Evolutionary conservation across 495 filamentous ascomycete genomes (phyloP), one percentile per base, ranked within the genome.

Genomic region (Hypomontagnella submonticulosa): DNA sequence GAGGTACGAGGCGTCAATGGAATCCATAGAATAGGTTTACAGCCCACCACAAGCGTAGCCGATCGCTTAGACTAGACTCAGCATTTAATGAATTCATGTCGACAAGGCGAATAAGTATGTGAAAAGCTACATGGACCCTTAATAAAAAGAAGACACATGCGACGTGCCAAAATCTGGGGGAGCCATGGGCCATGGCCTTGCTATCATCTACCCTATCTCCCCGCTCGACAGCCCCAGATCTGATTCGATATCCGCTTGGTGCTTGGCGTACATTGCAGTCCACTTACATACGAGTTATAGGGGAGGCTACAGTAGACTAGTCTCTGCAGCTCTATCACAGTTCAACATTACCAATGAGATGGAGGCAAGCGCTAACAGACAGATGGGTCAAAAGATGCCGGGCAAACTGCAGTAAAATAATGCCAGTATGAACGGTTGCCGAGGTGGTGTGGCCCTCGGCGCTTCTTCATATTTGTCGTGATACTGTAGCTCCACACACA

Each of bases 291-390:
- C 46, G 27, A 43, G 33, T 36, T 47, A 19, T 34, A 43, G 42
- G 19, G 5, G n/a, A 43, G 18, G 38, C 36, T 47, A 57, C 23
- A 5, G 38, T 46, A 43, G 23, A 53, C 46, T 57, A 57, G 57
- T 62, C 47, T 41, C 65, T 68, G 65, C 59, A 63, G 42, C 65
- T 42, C 34, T 63, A 68, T 59, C 65, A 56, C 53, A 16, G 18
- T 34, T 30, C 16, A 43, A 27, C 11, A 23, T 32, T 34, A 19
- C 57, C 57, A 67, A 67, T 67, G 20, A 42, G 52, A 23, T 40
- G 4, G 20, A 1, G 7, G 15, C 27, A 54, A 43, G 42, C 19
- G 19, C 9, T 19, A 9, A 55, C 42, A 18, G 65, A 41, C 23
- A 19, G 37, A n/a, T n/a, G 13, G 57, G 32, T 38, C 32, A 38